phyloP scores from a whole-genome alignment of 208 protist species.

The Blastocrithidia nonstop region DNA sequence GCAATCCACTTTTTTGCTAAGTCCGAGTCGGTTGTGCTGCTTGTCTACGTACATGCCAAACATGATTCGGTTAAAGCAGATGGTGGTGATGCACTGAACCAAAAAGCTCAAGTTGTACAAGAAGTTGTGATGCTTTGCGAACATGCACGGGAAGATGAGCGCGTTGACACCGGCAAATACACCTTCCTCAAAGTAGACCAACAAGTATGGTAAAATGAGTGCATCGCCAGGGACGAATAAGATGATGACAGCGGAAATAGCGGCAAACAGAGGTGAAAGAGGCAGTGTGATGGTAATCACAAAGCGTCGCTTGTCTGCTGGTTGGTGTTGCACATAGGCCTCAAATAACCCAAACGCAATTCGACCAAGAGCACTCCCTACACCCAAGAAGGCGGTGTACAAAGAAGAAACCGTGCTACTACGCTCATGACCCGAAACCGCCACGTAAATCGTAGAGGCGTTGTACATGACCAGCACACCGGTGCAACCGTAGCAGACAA shows the following conservation, averaged over 20 bases:
- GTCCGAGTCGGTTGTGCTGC: slow-evolving; percentile 10
- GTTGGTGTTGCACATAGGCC: slow-evolving; percentile 43
- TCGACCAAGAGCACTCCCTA: slow-evolving; percentile 35
- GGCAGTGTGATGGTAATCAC: slow-evolving; percentile 35
- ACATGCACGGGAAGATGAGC: slow-evolving; percentile 40
- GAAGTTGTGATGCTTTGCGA: slow-evolving; percentile 23
- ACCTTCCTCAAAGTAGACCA: slow-evolving; percentile 53
- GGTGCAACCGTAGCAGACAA: slow-evolving; percentile 30
- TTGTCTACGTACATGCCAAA: slow-evolving; percentile 32
- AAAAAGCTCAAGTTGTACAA: slow-evolving; percentile 51
- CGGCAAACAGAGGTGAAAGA: slow-evolving; percentile 20
- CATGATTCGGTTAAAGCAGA: slow-evolving; percentile 47
- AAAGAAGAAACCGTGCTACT: slow-evolving; percentile 15
- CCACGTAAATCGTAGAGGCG: slow-evolving; percentile 39
- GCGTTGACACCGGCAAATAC: slow-evolving; percentile 33
- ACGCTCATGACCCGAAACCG: slow-evolving; percentile 18
- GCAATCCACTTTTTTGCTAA: slow-evolving; percentile 21
- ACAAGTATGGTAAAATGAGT: slow-evolving; percentile 35
- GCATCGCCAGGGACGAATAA: slow-evolving; percentile 25
- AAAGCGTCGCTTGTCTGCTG: slow-evolving; percentile 16
- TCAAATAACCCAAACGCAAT: slow-evolving; percentile 46
- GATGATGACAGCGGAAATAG: slow-evolving; percentile 23
- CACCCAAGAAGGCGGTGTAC: slow-evolving; percentile 54
- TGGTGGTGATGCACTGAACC: slow-evolving; percentile 23
- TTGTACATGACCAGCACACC: slow-evolving; percentile 57